These are phyloP conservation scores for Yamadazyma diospyri DNA, from an alignment of 1,139 yeast species.

Conservation along the genomic window DNA sequence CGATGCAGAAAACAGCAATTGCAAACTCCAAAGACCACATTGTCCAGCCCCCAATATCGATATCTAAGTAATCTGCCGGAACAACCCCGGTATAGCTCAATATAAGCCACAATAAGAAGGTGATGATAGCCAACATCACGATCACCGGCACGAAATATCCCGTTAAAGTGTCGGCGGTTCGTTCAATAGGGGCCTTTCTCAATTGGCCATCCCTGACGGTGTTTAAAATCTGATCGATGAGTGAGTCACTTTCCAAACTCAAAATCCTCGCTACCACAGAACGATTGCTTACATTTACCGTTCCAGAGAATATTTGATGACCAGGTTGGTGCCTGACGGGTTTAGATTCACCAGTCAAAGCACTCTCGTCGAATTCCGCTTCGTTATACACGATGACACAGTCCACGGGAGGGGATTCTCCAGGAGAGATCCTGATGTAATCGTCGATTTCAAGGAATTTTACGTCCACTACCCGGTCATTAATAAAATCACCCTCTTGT, in stretches of 20 bases:
- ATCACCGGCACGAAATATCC: conserved; percentile 73
- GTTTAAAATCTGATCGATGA: conserved; percentile 65
- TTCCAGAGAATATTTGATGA: conserved; percentile 70
- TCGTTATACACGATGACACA: conserved; percentile 57
- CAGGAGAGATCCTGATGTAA: conserved; percentile 53
- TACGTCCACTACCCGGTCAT: conserved; percentile 40
- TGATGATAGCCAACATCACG: conserved; percentile 52
- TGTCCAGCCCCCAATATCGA: conserved; percentile 70
- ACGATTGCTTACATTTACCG: conserved; percentile 58
- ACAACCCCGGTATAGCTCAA: conserved; percentile 54
- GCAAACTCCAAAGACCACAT: conserved; percentile 78
- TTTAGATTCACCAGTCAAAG: conserved; percentile 70
- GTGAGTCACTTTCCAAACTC: conserved; percentile 60
- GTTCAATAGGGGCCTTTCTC: conserved; percentile 71
- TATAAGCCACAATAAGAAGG: conserved; percentile 68
- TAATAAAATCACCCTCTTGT: conserved; percentile 18
- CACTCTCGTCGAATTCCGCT: conserved; percentile 69
- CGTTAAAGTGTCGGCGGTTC: conserved; percentile 66
- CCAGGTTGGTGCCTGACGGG: conserved; percentile 48
- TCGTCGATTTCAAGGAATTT: conserved; percentile 65
- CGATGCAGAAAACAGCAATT: conserved; percentile 68
- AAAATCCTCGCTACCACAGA: conserved; percentile 56
- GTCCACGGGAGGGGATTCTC: conserved; percentile 73
- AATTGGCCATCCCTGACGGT: conserved; percentile 74
- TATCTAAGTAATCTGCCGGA: conserved; percentile 55